Percentiles rank a stretch among this genome's conserved stretches.
phyloP scores from a whole-genome alignment of 306 rosid species.

The Vicia villosa region DNA sequence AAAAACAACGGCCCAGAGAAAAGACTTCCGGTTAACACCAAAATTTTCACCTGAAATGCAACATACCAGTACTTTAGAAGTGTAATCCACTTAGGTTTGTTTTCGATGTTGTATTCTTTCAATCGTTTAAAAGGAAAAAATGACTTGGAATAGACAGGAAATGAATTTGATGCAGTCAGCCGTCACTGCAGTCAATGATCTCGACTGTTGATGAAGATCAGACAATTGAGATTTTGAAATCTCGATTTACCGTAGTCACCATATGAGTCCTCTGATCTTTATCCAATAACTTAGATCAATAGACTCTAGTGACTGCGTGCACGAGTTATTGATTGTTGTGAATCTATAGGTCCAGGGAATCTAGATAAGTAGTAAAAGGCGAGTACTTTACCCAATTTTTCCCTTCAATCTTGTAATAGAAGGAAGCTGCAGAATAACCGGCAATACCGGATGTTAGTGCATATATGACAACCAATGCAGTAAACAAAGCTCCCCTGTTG shows the following conservation, averaged over 20 bases:
- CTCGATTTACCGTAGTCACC: neutral
- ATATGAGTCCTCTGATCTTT: neutral
- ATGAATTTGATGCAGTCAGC: neutral
- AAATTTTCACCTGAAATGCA: constrained; percentile 48
- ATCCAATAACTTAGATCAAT: neutral
- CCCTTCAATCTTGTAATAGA: constrained; percentile 59
- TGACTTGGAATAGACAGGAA: neutral
- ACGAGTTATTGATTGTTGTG: neutral
- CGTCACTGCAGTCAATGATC: neutral
- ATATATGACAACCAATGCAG: constrained; percentile 53
- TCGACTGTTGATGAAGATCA: neutral
- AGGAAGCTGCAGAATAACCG: constrained; percentile 54
- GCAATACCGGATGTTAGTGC: constrained; percentile 54
- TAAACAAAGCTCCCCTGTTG: constrained; percentile 56
- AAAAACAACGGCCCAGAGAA: constrained; percentile 56
- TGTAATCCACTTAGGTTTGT: constrained; percentile 26
- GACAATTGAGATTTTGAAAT: neutral
- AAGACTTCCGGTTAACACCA: constrained; percentile 53
- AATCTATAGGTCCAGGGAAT: neutral
- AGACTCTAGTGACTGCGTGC: neutral
- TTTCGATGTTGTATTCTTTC: constrained; percentile 13
- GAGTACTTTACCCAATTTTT: constrained; percentile 46
- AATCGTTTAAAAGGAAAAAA: neutral
- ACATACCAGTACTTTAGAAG: constrained; percentile 31
- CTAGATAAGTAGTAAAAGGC: constrained; percentile 1